Evolutionary conservation across 2,329 filamentous ascomycete genomes (phyloP), one percentile per base, ranked within the genome.

Genomic region (Calonectria pseudoturangicola): DNA sequence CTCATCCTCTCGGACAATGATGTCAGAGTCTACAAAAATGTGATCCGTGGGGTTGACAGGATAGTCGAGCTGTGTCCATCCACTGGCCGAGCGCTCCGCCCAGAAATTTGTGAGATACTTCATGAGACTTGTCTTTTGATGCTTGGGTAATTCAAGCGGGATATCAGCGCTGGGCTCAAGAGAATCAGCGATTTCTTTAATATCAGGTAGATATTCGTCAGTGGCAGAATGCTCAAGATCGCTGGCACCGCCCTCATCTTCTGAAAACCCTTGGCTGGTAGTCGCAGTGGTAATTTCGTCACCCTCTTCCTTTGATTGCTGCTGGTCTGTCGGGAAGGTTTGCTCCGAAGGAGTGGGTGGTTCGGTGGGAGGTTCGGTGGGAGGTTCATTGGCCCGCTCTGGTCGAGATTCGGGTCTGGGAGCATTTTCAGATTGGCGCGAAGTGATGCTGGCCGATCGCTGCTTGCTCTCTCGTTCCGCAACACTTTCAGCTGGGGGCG

Each of bases 21-120:
- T 96, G 82, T 99, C 95, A 10, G 95, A 98, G 84, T 99, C 96
- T 67, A 95, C 94, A 85, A 98, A 98, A 60, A 99, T 96, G 83
- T 99, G 97, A 82, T 99, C 97, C 18, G 93, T 94, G 56, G 93
- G 88, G 76, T 91, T 94, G 74, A 98, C 90, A 3, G 97, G 97
- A 80, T 99, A 99, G 68, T 99, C 97, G 25, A 99, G 89, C 27
- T 93, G 91, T 7, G 93, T 90, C 97, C 97, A 99, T 45, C 96
- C 96, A 83, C 95, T 98, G 28, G 97, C 95, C 60, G 97, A 98
- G 66, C 97, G 92, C 84, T 99, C 97, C 2, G 97, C 97, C 97
- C 97, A 99, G 84, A 99, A 99, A 80, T 96, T 98, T 18, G 95
- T 97, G 56, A 99, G 89, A 87, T 98, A 95, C 82, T 97, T 98